phyloP scores from a whole-genome alignment of 352 stramenopile species.

The Phytophthora boehmeriae region DNA sequence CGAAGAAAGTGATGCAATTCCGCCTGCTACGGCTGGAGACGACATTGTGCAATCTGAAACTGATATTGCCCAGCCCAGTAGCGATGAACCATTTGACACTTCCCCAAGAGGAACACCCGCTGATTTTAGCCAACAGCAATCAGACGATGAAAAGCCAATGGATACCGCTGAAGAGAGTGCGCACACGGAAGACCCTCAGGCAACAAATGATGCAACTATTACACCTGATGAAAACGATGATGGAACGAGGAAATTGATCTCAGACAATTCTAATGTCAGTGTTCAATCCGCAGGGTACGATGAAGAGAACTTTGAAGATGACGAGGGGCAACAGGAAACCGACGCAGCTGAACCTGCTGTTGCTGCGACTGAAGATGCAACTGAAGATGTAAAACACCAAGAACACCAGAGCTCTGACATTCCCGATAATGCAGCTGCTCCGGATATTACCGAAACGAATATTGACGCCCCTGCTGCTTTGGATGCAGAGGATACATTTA shows the following conservation, averaged over 20 bases:
- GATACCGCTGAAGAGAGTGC: background rate
- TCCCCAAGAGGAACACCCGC: background rate
- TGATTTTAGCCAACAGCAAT: slow-evolving; percentile 1
- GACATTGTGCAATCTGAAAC: too few relatives aligned
- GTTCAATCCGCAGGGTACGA: slow-evolving; percentile 29
- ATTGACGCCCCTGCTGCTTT: background rate
- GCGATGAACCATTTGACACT: background rate
- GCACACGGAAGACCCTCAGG: background rate
- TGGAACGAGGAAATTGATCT: slow-evolving; percentile 6
- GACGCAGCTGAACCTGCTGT: background rate
- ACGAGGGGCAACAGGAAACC: slow-evolving; percentile 6
- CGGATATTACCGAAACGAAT: slow-evolving; percentile 1
- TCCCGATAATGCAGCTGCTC: background rate
- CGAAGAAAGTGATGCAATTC: background rate
- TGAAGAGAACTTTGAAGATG: slow-evolving; percentile 34
- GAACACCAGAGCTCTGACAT: background rate
- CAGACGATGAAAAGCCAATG: background rate
- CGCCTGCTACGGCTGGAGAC: background rate
- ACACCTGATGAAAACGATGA: slow-evolving; percentile 9
- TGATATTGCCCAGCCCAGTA: background rate
- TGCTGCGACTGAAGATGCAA: slow-evolving; percentile 6
- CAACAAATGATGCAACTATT: background rate
- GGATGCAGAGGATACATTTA: slow-evolving; percentile 3
- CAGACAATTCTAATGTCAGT: slow-evolving; percentile 18
- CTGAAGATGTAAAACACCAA: slow-evolving; percentile 2